Conservation (phyloP, 208 protist genomes). For the Trypanosoma scelopori region DNA sequence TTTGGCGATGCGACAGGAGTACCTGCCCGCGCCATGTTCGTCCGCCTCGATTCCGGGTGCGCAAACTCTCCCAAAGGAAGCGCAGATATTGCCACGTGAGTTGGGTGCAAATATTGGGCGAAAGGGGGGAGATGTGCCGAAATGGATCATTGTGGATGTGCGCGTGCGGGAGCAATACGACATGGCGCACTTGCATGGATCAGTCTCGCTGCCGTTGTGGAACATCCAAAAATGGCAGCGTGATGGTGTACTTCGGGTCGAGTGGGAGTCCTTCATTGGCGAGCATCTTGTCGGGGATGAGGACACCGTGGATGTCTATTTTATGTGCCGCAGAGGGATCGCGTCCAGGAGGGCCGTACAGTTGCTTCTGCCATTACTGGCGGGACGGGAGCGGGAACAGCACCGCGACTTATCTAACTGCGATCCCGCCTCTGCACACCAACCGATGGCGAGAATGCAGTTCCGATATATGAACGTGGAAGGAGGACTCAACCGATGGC, state of each 20-base stretch:
- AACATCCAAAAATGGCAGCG: constrained; percentile 51
- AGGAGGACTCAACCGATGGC: constrained; percentile 84
- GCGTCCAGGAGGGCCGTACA: constrained; percentile 50
- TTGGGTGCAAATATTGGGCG: background rate
- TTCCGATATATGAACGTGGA: constrained; percentile 59
- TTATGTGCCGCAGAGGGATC: constrained; percentile 86
- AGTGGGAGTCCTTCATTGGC: constrained; percentile 24
- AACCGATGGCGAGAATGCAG: background rate
- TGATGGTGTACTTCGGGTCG: constrained; percentile 16
- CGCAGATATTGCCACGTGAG: constrained; percentile 3
- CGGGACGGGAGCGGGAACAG: constrained; percentile 8
- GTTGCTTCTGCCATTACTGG: constrained; percentile 38
- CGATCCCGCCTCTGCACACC: background rate
- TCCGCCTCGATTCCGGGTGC: constrained; percentile 13
- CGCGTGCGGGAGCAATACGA: constrained; percentile 69
- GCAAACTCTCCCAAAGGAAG: constrained; percentile 5
- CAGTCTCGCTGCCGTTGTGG: constrained; percentile 55
- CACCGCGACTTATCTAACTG: background rate
- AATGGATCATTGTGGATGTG: constrained; percentile 57
- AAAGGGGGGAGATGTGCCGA: background rate
- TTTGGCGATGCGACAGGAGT: constrained; percentile 46
- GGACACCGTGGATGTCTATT: constrained; percentile 25
- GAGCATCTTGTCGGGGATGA: background rate
- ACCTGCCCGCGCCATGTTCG: constrained; percentile 31
- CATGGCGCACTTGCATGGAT: constrained; percentile 74